These are phyloP conservation scores for Flaveria trinervia DNA, from an alignment of 129 eudicot genomes.

Conservation along the genomic window DNA sequence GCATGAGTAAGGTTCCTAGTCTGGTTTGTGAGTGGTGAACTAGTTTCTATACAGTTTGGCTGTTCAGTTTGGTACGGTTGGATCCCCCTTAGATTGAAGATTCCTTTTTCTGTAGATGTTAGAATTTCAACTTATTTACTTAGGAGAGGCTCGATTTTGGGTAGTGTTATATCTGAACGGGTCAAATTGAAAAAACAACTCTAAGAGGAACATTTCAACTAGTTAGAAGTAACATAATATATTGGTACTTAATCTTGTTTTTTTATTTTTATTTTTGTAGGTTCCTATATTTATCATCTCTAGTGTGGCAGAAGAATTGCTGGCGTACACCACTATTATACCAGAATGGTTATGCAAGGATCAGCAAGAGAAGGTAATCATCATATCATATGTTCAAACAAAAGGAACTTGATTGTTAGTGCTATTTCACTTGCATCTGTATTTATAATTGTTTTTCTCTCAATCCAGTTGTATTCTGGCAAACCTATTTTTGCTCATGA, in stretches of 20 bases:
- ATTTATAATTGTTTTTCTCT: background rate
- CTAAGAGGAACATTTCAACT: background rate
- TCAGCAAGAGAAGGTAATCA: conserved; percentile 63
- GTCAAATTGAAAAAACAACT: too few relatives aligned
- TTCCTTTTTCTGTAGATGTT: background rate
- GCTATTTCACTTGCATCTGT: background rate
- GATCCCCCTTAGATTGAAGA: background rate
- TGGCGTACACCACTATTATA: conserved; percentile 59
- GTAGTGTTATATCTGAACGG: background rate
- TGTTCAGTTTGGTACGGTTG: background rate
- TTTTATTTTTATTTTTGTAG: conserved; percentile 32
- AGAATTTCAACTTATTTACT: background rate
- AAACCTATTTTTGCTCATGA: conserved; percentile 62
- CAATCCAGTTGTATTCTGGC: conserved; percentile 67
- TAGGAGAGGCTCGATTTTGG: background rate
- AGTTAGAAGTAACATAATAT: background rate
- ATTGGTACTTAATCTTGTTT: conserved; percentile 13
- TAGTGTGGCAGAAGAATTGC: conserved; percentile 77
- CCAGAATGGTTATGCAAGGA: conserved; percentile 90
- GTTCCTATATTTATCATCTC: conserved; percentile 84
- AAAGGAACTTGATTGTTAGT: background rate
- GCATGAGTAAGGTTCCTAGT: background rate
- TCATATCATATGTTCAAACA: conserved; percentile 15
- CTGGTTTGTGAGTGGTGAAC: too few relatives aligned
- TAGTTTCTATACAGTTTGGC: too few relatives aligned